Base-by-base conservation (phyloP, 2,329 filamentous ascomycete species). In the Pestalotiopsis sp. region DNA sequence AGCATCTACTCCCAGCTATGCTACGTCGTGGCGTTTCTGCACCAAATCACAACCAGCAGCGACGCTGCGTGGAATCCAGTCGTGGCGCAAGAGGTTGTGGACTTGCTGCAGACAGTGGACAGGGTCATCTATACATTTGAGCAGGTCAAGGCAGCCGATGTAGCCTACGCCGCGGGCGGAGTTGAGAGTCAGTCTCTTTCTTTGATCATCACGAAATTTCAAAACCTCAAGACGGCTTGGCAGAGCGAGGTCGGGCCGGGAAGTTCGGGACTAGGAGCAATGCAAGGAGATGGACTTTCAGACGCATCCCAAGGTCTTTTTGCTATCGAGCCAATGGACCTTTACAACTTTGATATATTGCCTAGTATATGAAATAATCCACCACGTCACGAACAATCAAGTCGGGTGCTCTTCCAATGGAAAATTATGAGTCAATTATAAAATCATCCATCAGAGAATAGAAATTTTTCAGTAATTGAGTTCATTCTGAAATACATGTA, bases 11-110 rank as follows among this genome's bases (percentile, higher is more conserved):
- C 76, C n/a, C 76, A 80, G 68, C 73, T 81, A 45, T 74, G 75
- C 7, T 77, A 78, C 57, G 77, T 74, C 67, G 70, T 79, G 7
- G 74, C 80, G 23, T 69, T 77, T 4, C 73, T 82, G 6, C 77
- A 78, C 69, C 75, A 72, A 20, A 72, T 82, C 20, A 74, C 76
- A 13, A 71, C 77, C 3, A 66, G 79, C 7, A 78, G 82, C 59
- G 80, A 82, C 60, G 77, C 80, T 2, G 72, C 75, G 0, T 83
- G 81, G 81, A 80, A 82, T 73, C 75, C 80, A 1, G 70, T 72
- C 11, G 75, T 74, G 17, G 76, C 79, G 4, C 73, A 75, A 13
- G 70, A 71, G 55, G 73, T 74, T 4, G 65, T 82, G n/a, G 78
- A 81, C 62, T 69, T 83, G 20, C 68, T 81, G 4, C 66, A 65